These are phyloP conservation scores for Hygrocybe punicea DNA, from an alignment of 768 basidiomycete genomes.

Conservation along the genomic window DNA sequence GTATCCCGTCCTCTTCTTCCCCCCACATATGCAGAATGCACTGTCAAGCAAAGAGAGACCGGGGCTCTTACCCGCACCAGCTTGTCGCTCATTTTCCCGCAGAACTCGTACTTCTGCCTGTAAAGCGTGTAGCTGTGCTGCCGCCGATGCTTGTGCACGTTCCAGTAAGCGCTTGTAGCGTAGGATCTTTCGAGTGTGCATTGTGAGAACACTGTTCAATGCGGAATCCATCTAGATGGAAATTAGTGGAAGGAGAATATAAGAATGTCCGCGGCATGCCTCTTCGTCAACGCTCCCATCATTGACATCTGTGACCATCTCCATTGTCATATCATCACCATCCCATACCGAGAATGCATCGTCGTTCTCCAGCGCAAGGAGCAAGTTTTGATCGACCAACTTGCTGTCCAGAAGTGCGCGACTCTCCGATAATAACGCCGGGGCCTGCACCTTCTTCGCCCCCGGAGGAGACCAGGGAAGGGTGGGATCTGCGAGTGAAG, in stretches of 20 bases:
- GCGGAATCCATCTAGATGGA: constrained; percentile 37
- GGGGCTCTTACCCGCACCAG: constrained; percentile 10
- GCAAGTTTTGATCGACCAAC: not conserved
- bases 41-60: constrained; percentile 21
- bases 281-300: constrained; percentile 71
- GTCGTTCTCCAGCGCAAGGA: not conserved
- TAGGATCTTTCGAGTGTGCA: constrained; percentile 57
- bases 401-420: constrained; percentile 1
- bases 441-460: not conserved
- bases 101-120: constrained; percentile 76
- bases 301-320: constrained; percentile 65
- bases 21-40: constrained; percentile 53
- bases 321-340: constrained; percentile 54
- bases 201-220: constrained; percentile 36
- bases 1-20: constrained; percentile 59
- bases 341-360: constrained; percentile 4
- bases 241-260: constrained; percentile 6
- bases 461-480: constrained; percentile 9
- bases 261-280: constrained; percentile 33
- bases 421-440: constrained; percentile 1
- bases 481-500: constrained; percentile 9
- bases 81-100: constrained; percentile 41
- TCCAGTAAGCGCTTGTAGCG: constrained; percentile 79
- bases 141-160: constrained; percentile 71
- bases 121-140: constrained; percentile 79